Base-by-base conservation (phyloP, 2,329 filamentous ascomycete species). In the Aspergillus persii region DNA sequence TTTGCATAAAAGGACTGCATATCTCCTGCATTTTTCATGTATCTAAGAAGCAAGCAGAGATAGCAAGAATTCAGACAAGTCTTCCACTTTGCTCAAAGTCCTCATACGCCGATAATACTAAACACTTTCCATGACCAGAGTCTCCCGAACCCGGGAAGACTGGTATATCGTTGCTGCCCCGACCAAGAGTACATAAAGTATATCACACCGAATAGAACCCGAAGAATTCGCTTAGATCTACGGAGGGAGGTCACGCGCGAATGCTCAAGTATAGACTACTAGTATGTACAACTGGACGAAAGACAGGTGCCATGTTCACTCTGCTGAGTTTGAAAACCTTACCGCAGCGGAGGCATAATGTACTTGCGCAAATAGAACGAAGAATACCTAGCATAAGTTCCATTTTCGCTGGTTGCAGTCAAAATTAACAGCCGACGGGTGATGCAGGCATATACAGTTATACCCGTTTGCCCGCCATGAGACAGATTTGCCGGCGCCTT, bases 401-500 rank as follows among this genome's bases (percentile, higher is more conserved):
- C 36, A 41, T 15, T 41, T 5, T 41, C 36, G 15, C 15, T 41
- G 12, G 8, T 36, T 36, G 4, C 33, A 15, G 36, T 4, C 12
- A 39, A 15, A 39, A 39, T 5, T 23, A 23, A 23, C 18, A 23
- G 2, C 18, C 18, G 18, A 23, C 18, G 1, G 18, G 18, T 23
- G 18, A 23, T 23, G 18, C 18, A 23, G 18, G 18, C 18, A 23
- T 23, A 23, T 23, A 23, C 18, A 23, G 18, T 60, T 39, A 62
- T 15, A 33, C 31, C 47, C 53, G 47, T 15, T 57, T 52, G 3
- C 53, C 59, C 9, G 71, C 68, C 33, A 65, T 64, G 48, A 71
- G 65, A 59, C 64, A 68, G 18, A 71, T 81, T 68, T 88, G 86
- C 65, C 90, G 81, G 65, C 90, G 84, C 67, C 87, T 84, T 72